phyloP scores from a whole-genome alignment of 139 green algal genomes.

The Picochlorum sp. region DNA sequence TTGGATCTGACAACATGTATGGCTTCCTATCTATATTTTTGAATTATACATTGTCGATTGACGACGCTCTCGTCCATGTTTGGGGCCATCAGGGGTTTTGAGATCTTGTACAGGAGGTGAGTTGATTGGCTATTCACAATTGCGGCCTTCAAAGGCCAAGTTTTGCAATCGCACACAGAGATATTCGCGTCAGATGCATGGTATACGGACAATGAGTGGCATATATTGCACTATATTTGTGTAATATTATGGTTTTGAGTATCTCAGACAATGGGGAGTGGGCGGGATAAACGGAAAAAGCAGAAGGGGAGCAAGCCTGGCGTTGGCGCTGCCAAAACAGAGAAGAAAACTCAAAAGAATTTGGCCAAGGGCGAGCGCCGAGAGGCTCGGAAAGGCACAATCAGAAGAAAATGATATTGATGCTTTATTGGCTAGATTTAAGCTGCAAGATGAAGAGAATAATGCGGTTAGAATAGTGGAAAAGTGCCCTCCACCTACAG shows the following conservation, averaged over 20 bases:
- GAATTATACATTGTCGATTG: no score
- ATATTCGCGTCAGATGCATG: no score
- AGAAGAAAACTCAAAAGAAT: constrained; percentile 72
- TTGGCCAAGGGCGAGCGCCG: constrained; percentile 41
- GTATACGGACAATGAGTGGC: no score
- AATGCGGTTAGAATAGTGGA: constrained; percentile 41
- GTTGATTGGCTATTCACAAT: no score
- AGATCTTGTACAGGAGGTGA: no score
- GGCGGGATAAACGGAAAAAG: constrained; percentile 84
- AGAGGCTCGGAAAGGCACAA: constrained; percentile 8
- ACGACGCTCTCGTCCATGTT: no score
- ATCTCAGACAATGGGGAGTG: constrained; percentile 50
- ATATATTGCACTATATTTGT: no score
- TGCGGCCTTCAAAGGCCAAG: no score
- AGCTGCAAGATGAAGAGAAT: constrained; percentile 47
- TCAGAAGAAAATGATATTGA: constrained; percentile 40
- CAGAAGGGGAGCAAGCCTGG: constrained; percentile 58
- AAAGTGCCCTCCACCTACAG: constrained; percentile 55
- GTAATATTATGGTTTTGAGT: background rate
- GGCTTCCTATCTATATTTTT: no score
- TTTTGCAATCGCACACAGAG: no score
- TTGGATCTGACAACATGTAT: no score
- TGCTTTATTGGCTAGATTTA: constrained; percentile 55
- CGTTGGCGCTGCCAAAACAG: constrained; percentile 72
- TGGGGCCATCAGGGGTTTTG: no score